Evolutionary conservation across 2,329 filamentous ascomycete genomes (phyloP).

Genomic region (Fusarium sp.): DNA sequence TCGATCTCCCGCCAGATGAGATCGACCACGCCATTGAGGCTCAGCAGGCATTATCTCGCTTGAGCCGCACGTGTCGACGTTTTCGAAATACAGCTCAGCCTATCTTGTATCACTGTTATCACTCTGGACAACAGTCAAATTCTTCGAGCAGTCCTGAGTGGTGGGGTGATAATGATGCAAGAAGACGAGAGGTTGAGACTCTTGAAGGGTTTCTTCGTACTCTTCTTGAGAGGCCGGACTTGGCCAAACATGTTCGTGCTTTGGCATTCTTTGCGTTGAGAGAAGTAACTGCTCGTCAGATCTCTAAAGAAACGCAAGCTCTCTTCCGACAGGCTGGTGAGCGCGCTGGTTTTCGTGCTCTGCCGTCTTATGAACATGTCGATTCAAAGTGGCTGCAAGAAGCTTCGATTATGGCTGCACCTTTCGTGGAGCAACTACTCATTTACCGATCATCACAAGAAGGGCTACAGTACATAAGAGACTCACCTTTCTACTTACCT

Average conservation of each 20-base stretch:
- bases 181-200: constrained; percentile 30
- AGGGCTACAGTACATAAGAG: constrained; percentile 40
- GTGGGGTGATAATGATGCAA: constrained; percentile 17
- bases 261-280: constrained; percentile 40
- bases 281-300: constrained; percentile 17
- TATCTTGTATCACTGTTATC: constrained; percentile 42
- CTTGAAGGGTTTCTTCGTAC: constrained; percentile 40
- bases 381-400: constrained; percentile 45
- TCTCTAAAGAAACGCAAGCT: constrained; percentile 32
- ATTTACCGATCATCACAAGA: constrained; percentile 44
- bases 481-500: constrained; percentile 42
- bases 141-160: constrained; percentile 17
- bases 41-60: constrained; percentile 41
- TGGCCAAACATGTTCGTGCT: constrained; percentile 40
- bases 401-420: constrained; percentile 43
- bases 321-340: constrained; percentile 43
- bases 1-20: constrained; percentile 39
- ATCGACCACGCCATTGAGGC: constrained; percentile 37
- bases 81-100: constrained; percentile 38
- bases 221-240: constrained; percentile 38
- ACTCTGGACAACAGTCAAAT: constrained; percentile 36
- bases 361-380: constrained; percentile 38
- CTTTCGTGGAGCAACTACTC: constrained; percentile 42
- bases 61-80: constrained; percentile 42
- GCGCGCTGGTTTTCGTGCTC: constrained; percentile 40